phyloP scores from a whole-genome alignment of 768 basidiomycete species.

The Tylopilus subfusipes region DNA sequence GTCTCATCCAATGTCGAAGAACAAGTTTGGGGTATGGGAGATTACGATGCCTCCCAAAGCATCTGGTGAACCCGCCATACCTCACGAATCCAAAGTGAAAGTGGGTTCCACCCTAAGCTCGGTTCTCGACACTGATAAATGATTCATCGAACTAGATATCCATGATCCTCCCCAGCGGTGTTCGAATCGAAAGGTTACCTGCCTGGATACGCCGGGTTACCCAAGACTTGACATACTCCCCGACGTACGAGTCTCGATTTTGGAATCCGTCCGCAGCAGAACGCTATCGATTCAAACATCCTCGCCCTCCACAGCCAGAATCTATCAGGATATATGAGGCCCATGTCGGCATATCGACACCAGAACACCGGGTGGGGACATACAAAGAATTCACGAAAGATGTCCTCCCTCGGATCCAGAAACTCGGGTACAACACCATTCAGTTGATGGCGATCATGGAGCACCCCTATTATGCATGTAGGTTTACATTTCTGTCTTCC shows the following conservation, averaged over 20 bases:
- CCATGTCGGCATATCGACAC: slow-evolving; percentile 94
- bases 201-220: slow-evolving; percentile 96
- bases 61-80: slow-evolving; percentile 74
- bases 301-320: slow-evolving; percentile 61
- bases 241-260: slow-evolving; percentile 94
- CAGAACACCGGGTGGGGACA: slow-evolving; percentile 83
- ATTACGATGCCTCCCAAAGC: slow-evolving; percentile 66
- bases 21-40: slow-evolving; percentile 88
- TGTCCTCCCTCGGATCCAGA: slow-evolving; percentile 81
- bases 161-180: slow-evolving; percentile 75
- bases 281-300: slow-evolving; percentile 78
- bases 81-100: slow-evolving; percentile 95
- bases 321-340: slow-evolving; percentile 90
- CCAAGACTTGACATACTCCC: slow-evolving; percentile 85
- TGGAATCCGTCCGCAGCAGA: slow-evolving; percentile 87
- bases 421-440: slow-evolving; percentile 93
- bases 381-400: slow-evolving; percentile 94
- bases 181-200: slow-evolving; percentile 87
- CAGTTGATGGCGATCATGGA: slow-evolving; percentile 99
- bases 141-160: slow-evolving; percentile 62
- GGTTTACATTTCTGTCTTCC: slow-evolving; percentile 26
- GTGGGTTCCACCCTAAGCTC: slow-evolving; percentile 37
- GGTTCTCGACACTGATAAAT: not conserved
- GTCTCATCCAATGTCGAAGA: slow-evolving; percentile 82
- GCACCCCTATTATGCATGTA: slow-evolving; percentile 96